phyloP scores from a whole-genome alignment of 1,139 yeast species.

The Oligophagozyma castellii region DNA sequence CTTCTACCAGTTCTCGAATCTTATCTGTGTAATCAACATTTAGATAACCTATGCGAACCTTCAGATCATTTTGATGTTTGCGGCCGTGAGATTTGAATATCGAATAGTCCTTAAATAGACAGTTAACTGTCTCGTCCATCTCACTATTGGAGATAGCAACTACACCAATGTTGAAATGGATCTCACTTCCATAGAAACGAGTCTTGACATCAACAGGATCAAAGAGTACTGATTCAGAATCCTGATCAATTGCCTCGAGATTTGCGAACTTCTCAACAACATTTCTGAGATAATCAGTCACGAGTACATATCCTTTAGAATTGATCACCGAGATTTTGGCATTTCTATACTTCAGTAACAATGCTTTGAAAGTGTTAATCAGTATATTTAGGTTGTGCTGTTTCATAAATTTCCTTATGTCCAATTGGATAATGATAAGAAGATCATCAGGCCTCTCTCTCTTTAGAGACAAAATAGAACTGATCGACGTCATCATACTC shows the following conservation, averaged over 20 bases:
- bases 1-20: conserved; percentile 20
- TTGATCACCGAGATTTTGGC: conserved; percentile 13
- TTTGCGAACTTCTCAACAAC: conserved; percentile 2
- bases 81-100: conserved; percentile 11
- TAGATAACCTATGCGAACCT: conserved; percentile 22
- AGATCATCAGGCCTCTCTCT: conserved; percentile 17
- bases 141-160: conserved; percentile 18
- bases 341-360: conserved; percentile 10
- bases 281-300: neutral
- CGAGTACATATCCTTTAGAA: conserved; percentile 6
- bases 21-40: conserved; percentile 21
- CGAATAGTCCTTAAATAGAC: conserved; percentile 13
- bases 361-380: conserved; percentile 16
- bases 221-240: conserved; percentile 5
- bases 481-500: conserved; percentile 15
- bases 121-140: conserved; percentile 15
- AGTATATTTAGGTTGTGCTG: conserved; percentile 7
- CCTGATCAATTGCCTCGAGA: conserved; percentile 1
- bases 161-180: conserved; percentile 10
- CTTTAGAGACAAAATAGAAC: conserved; percentile 20
- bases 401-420: conserved; percentile 9
- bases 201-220: conserved; percentile 8
- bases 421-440: conserved; percentile 19
- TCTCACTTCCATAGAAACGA: conserved; percentile 5
- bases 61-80: conserved; percentile 17